phyloP scores from a whole-genome alignment of 306 rosid species.

The Prunus mongolica region DNA sequence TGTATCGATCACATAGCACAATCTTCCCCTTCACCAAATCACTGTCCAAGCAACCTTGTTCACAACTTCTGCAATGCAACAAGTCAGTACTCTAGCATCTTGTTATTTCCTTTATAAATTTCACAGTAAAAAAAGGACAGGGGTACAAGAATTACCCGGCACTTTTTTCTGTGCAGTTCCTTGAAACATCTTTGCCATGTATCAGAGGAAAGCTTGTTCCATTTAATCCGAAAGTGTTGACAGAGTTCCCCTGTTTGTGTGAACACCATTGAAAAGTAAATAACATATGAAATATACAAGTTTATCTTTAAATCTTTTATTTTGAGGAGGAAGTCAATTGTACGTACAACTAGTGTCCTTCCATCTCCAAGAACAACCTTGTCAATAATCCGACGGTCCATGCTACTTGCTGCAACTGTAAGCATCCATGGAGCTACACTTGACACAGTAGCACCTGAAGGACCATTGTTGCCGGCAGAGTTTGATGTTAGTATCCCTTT shows the following conservation, averaged over 20 bases:
- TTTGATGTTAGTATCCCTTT: slow-evolving; percentile 37
- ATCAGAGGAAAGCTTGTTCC: background rate
- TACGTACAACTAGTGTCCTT: slow-evolving; percentile 3
- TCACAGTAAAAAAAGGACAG: background rate
- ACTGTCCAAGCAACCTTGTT: background rate
- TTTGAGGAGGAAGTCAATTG: background rate
- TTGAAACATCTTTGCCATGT: slow-evolving; percentile 1
- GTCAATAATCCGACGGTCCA: slow-evolving; percentile 20
- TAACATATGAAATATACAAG: background rate
- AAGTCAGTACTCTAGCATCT: background rate
- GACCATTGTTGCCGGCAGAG: slow-evolving; percentile 39
- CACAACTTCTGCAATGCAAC: background rate
- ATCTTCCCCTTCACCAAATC: slow-evolving; percentile 34
- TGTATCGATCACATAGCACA: slow-evolving; percentile 8
- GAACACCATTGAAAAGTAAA: background rate
- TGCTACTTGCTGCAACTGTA: slow-evolving; percentile 32
- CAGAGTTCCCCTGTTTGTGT: background rate
- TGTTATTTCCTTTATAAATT: background rate
- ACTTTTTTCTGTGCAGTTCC: background rate
- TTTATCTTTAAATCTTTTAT: background rate
- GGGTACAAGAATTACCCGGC: slow-evolving; percentile 6
- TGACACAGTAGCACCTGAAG: background rate
- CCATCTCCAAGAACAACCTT: slow-evolving; percentile 29
- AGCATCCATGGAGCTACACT: slow-evolving; percentile 46
- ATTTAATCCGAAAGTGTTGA: background rate